Evolutionary conservation across 75 land plant species (phyloP), one percentile per base, ranked within the genome.

Genomic region (Pinus taeda): DNA sequence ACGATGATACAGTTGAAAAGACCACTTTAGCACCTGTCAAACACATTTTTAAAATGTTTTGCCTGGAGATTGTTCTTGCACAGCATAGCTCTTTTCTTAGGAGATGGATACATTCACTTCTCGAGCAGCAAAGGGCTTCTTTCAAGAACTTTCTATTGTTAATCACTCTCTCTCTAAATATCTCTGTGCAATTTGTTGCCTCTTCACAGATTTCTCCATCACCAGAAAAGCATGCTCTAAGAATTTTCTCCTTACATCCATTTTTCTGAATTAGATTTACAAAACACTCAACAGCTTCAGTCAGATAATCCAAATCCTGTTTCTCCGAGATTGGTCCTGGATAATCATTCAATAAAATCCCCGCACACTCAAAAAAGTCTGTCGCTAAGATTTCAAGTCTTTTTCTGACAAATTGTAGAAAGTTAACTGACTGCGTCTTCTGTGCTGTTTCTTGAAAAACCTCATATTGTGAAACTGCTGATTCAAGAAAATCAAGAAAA

Each of bases 21-120:
- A 97, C 95, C 59, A 97, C 84, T 77, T 97, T 90, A 45, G 99
- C 99, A 9, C 55, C 55, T 49, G 55, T 11, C 55, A 49, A 49
- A 49, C 55, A 49, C 55, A 49, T 49, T 49, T 49, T 49, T 11
- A 49, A 49, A 24, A 24, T 62, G 21, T n/a, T 62, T 62, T 62
- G 11, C 21, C 8, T 24, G 64, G 21, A 20, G 64, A n/a, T 11
- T n/a, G 8, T 24, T 62, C 64, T 26, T 74, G 6, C 60, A 57
- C 57, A 33, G 29, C 8, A 0, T 57, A 74, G 15, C 15, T 74
- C 21, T 1, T 24, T 26, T 15, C n/a, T 74, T 26, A 74, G 4
- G 15, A 53, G 4, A 33, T 15, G n/a, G 29, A 74, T 74, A 49
- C 60, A 74, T 22, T 24, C 33, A 74, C 20, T 74, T 57, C 75